phyloP scores from a whole-genome alignment of 116 monocot species.

The Trichopus zeylanicus region DNA sequence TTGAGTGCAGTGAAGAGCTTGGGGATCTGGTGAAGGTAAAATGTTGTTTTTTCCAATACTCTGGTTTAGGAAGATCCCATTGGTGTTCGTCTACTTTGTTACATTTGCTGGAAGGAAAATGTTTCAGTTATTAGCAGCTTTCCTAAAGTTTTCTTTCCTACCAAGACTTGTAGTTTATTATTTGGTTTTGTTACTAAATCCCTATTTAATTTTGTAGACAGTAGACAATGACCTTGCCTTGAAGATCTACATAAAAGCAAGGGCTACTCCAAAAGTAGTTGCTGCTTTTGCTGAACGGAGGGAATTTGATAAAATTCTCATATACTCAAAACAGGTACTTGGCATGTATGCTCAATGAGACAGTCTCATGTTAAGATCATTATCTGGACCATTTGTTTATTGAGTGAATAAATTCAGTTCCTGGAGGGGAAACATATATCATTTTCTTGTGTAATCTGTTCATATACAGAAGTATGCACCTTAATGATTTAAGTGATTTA shows the following conservation, averaged over 20 bases:
- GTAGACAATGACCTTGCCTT: constrained; percentile 96
- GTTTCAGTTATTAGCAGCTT: too few relatives aligned
- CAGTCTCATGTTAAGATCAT: not conserved
- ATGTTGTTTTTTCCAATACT: not conserved
- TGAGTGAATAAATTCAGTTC: too few relatives aligned
- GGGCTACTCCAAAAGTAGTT: constrained; percentile 94
- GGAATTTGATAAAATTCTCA: constrained; percentile 96
- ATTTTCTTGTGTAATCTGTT: too few relatives aligned
- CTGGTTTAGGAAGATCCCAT: too few relatives aligned
- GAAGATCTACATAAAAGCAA: constrained; percentile 95
- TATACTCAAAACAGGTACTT: constrained; percentile 90
- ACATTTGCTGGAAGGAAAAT: too few relatives aligned
- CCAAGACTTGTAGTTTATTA: constrained; percentile 1
- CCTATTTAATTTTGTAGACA: constrained; percentile 38
- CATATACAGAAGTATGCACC: too few relatives aligned
- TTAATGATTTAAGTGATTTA: not conserved
- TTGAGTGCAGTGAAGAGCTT: constrained; percentile 98
- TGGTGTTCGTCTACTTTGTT: too few relatives aligned
- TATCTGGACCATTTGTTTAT: not conserved
- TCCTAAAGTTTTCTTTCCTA: not conserved
- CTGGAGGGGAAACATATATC: too few relatives aligned
- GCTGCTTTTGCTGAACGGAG: constrained; percentile 96
- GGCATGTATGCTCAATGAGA: not conserved
- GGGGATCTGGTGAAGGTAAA: constrained; percentile 95
- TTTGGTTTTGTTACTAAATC: not conserved